Conservation (phyloP, 208 protist genomes). For the Leishmania lainsoni region DNA sequence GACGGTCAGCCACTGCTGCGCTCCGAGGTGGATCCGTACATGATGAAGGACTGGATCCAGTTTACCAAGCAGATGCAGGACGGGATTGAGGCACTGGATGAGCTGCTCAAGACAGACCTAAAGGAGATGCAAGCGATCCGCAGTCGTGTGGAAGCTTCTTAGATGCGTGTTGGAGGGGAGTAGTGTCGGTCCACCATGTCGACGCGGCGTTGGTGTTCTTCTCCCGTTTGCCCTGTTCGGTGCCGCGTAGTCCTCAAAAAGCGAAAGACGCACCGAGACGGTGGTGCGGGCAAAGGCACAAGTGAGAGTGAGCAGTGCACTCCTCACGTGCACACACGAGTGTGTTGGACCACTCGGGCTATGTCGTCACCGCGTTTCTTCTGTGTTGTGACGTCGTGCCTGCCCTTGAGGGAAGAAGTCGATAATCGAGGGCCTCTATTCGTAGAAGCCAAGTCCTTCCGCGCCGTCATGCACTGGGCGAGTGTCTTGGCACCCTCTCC, state of each 20-base stretch:
- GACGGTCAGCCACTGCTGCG: constrained; percentile 33
- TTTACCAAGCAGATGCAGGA: constrained; percentile 66
- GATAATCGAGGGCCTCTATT: not conserved
- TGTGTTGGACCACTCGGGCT: not conserved
- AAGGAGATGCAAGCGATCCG: constrained; percentile 56
- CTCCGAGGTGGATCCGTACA: constrained; percentile 41
- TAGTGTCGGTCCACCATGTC: not conserved
- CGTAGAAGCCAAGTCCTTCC: not conserved
- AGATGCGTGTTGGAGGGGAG: not conserved
- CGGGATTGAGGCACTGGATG: constrained; percentile 52
- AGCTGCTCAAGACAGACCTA: constrained; percentile 45
- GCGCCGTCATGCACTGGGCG: no score
- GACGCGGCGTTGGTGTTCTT: not conserved
- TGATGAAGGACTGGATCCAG: constrained; percentile 49
- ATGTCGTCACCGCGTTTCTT: not conserved
- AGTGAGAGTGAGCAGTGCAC: not conserved
- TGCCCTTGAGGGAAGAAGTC: not conserved
- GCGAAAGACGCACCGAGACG: not conserved
- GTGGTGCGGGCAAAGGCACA: not conserved
- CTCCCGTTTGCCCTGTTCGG: not conserved
- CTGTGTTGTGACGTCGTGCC: not conserved
- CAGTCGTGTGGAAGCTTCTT: constrained; percentile 29
- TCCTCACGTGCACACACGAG: not conserved
- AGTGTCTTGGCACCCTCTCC: not conserved
- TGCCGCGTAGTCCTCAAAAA: not conserved